Evolutionary conservation across 192 early-diverging fungal genomes (phyloP).

Genomic region (Umbelopsis isabellina): DNA sequence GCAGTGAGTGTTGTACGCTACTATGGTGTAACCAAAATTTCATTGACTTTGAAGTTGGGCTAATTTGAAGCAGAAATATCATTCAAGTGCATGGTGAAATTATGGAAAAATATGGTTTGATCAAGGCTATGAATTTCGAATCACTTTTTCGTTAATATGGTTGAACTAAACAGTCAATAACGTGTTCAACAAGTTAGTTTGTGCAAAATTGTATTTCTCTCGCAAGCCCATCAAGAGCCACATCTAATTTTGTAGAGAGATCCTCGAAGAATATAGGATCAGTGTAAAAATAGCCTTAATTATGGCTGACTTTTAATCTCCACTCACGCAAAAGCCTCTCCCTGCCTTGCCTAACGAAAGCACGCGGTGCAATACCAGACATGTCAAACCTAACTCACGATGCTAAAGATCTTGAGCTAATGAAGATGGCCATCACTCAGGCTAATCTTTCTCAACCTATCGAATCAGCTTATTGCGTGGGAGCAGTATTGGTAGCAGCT

Average conservation of each 20-base stretch:
- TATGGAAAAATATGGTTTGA: no score
- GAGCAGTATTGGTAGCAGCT: constrained; percentile 67
- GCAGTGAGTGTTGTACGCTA: neutral
- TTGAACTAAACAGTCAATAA: no score
- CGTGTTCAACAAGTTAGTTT: no score
- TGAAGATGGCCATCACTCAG: constrained; percentile 84
- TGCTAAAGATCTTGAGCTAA: constrained; percentile 66
- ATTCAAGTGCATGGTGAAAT: no score
- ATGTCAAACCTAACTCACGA: constrained; percentile 30
- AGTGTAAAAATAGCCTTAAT: neutral
- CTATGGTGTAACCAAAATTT: constrained; percentile 8
- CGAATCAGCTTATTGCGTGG: constrained; percentile 89
- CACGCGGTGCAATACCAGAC: neutral
- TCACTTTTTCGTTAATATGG: no score
- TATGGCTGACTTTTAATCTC: neutral
- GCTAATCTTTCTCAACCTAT: constrained; percentile 79
- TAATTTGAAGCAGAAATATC: no score
- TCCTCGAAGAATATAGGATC: neutral
- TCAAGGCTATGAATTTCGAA: no score
- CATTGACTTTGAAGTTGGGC: neutral
- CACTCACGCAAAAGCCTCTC: no score
- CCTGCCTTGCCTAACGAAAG: no score
- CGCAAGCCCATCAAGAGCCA: no score
- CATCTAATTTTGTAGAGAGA: neutral
- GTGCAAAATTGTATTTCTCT: no score